Percentiles rank a stretch among this genome's conserved stretches.
Evolutionary conservation across 768 basidiomycete genomes (phyloP).

Genomic region (Ephemerocybe angulata): DNA sequence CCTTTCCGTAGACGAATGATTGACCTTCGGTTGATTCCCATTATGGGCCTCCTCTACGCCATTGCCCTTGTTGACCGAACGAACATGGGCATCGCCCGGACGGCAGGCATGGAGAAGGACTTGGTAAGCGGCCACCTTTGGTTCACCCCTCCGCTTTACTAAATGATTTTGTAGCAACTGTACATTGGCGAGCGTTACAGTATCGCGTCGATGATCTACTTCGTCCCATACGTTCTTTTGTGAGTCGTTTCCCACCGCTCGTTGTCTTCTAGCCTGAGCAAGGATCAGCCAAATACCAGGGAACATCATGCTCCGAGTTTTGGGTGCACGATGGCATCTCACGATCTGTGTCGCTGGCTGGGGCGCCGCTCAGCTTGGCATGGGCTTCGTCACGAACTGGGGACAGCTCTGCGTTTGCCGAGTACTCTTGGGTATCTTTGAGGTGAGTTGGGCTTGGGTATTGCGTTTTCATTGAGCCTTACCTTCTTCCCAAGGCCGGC

Average conservation of each 20-base stretch:
- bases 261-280: background rate
- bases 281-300: background rate
- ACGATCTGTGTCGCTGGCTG: background rate
- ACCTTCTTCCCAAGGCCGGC: background rate
- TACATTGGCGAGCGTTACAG: background rate
- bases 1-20: too few relatives aligned
- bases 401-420: background rate
- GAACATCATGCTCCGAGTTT: background rate
- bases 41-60: too few relatives aligned
- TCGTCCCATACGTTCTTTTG: background rate
- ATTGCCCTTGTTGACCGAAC: background rate
- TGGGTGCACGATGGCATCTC: background rate
- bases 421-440: background rate
- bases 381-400: background rate
- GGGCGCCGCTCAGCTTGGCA: background rate
- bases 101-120: background rate
- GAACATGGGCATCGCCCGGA: background rate
- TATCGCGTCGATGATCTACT: background rate
- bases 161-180: background rate
- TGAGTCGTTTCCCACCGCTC: background rate
- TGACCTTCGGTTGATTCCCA: too few relatives aligned
- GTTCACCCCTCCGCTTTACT: background rate
- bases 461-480: background rate
- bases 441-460: background rate
- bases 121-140: background rate